Evolutionary conservation across 129 eudicot species (phyloP).

Genomic region (Tagetes patula): DNA sequence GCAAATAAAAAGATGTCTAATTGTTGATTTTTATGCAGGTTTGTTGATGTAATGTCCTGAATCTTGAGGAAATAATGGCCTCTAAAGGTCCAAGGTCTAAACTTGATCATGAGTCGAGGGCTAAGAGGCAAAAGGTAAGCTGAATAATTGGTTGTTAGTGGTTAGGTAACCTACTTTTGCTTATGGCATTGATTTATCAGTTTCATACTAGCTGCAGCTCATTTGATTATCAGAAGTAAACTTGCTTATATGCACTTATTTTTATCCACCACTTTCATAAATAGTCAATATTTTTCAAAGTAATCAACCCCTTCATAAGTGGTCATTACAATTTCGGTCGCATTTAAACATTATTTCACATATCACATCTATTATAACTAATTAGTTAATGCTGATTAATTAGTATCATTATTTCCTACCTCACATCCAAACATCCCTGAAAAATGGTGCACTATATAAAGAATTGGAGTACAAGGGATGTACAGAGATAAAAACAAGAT

Average conservation of each 20-base stretch:
- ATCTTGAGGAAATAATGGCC: slow-evolving; percentile 58
- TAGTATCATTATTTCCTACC: not conserved
- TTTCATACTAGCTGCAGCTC: not conserved
- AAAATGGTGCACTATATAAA: not conserved
- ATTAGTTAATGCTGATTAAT: not conserved
- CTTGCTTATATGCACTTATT: not conserved
- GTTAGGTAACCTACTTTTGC: not conserved
- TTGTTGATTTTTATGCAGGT: slow-evolving; percentile 25
- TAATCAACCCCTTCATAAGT: not conserved
- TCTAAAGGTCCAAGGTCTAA: slow-evolving; percentile 95
- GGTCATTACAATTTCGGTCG: not conserved
- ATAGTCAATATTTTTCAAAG: not conserved
- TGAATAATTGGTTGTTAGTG: not conserved
- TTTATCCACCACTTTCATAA: not conserved
- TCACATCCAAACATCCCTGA: slow-evolving; percentile 1
- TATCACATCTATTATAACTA: not conserved
- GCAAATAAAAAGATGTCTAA: not conserved
- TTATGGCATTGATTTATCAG: not conserved
- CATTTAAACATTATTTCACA: not conserved
- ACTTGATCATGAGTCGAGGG: slow-evolving; percentile 78
- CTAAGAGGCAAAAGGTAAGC: slow-evolving; percentile 79
- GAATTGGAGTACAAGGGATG: not conserved
- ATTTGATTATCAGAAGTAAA: not conserved
- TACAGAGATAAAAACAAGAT: not conserved
- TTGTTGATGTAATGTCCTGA: slow-evolving; percentile 43